A percentile compares a stretch with the other conserved stretches of the same genome.
Conservation (phyloP, 148 eudicot species). For the Polygonum maritimum region DNA sequence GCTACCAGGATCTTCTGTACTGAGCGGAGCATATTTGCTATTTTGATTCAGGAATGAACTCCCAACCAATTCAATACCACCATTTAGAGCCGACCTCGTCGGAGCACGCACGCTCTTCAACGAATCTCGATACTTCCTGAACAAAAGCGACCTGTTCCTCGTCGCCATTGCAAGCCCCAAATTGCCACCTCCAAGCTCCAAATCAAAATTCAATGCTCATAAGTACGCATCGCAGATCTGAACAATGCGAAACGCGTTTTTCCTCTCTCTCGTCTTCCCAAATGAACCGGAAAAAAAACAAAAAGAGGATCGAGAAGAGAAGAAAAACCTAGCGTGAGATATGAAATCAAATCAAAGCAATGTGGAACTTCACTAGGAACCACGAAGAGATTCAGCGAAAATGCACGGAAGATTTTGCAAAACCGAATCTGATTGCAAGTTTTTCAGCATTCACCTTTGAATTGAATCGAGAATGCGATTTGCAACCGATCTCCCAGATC, state of each 20-base stretch:
- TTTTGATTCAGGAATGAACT: constrained; percentile 46
- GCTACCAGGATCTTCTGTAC: constrained; percentile 27
- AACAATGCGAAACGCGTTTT: not conserved
- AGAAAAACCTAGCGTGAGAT: not conserved
- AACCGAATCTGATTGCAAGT: not conserved
- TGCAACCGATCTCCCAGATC: not conserved
- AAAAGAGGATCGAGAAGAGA: too few relatives aligned
- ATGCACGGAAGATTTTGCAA: not conserved
- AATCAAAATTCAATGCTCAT: not conserved
- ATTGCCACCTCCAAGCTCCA: not conserved
- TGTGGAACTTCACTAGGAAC: not conserved
- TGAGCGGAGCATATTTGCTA: constrained; percentile 33
- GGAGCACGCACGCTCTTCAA: constrained; percentile 64
- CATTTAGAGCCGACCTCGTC: constrained; percentile 24
- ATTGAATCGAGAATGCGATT: not conserved
- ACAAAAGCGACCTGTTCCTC: constrained; percentile 66
- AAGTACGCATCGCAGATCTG: not conserved
- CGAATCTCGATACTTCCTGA: constrained; percentile 65
- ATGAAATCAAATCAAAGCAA: not conserved
- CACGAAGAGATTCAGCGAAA: not conserved
- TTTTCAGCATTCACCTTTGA: not conserved
- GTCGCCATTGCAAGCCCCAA: constrained; percentile 45
- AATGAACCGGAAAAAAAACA: not conserved
- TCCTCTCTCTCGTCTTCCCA: not conserved
- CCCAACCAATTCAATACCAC: constrained; percentile 49